Conservation (phyloP, 768 basidiomycete species). For the Rhizopogon roseolus region DNA sequence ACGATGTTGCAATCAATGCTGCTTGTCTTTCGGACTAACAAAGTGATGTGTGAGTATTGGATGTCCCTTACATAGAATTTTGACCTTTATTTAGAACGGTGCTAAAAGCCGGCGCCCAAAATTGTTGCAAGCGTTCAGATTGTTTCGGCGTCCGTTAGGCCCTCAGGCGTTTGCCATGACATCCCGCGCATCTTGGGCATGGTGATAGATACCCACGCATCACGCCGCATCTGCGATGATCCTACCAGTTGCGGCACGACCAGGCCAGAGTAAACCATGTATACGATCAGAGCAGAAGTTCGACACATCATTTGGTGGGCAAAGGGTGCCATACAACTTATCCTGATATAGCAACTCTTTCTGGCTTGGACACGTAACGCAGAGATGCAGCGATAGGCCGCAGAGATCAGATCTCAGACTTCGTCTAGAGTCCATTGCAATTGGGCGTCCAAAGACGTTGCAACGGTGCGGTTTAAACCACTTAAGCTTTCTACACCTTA, state of each 20-base stretch:
- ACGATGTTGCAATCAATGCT: too few relatives aligned
- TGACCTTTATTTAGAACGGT: conserved; percentile 1
- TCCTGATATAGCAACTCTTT: background rate
- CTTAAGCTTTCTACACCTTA: background rate
- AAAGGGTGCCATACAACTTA: background rate
- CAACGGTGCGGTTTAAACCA: conserved; percentile 1
- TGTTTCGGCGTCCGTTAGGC: too few relatives aligned
- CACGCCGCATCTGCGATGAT: too few relatives aligned
- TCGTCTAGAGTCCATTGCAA: background rate
- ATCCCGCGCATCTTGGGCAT: too few relatives aligned
- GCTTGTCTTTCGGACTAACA: too few relatives aligned
- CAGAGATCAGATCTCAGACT: background rate
- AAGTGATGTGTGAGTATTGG: background rate
- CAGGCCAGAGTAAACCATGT: too few relatives aligned
- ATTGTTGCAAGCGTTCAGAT: too few relatives aligned
- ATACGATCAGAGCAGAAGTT: too few relatives aligned
- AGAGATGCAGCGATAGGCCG: too few relatives aligned
- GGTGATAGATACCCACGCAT: too few relatives aligned
- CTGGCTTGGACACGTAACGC: background rate
- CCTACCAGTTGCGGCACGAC: too few relatives aligned
- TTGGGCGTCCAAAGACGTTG: conserved; percentile 1
- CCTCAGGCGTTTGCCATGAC: too few relatives aligned
- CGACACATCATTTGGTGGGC: background rate
- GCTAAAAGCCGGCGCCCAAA: background rate
- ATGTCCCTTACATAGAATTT: conserved; percentile 4